Evolutionary conservation across 2,329 filamentous ascomycete genomes (phyloP).

Genomic region (Lachnellula subtilissima): DNA sequence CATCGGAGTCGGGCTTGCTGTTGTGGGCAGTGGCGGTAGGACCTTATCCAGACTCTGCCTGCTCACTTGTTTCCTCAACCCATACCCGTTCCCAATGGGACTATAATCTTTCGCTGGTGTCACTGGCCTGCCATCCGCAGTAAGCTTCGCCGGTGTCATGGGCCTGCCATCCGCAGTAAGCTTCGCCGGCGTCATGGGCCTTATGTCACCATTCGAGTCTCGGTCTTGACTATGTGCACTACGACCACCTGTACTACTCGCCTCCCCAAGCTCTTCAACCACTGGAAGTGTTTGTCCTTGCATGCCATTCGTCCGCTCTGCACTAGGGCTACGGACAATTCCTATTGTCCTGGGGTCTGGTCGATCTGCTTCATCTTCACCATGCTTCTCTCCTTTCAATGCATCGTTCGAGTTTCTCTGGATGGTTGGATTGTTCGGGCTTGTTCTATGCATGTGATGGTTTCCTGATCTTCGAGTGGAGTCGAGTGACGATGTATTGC

Average conservation of each 20-base stretch:
- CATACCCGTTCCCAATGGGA: constrained; percentile 10
- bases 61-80: constrained; percentile 35
- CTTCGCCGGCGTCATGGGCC: constrained; percentile 42
- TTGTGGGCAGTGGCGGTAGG: constrained; percentile 49
- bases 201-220: constrained; percentile 32
- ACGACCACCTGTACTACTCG: constrained; percentile 57
- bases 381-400: constrained; percentile 29
- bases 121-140: constrained; percentile 21
- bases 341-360: constrained; percentile 42
- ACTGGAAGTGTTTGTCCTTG: constrained; percentile 67
- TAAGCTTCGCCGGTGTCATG: constrained; percentile 40
- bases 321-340: constrained; percentile 52
- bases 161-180: constrained; percentile 31
- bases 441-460: constrained; percentile 18
- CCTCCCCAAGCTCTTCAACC: constrained; percentile 85
- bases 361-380: constrained; percentile 29
- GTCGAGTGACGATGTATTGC: constrained; percentile 20
- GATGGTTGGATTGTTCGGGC: constrained; percentile 19
- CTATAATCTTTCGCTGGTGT: constrained; percentile 20
- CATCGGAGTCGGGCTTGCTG: constrained; percentile 13
- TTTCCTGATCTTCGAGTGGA: constrained; percentile 21
- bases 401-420: constrained; percentile 29
- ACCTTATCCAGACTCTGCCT: constrained; percentile 57
- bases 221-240: constrained; percentile 43
- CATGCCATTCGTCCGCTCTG: constrained; percentile 48